These are phyloP conservation scores for Blumeria graminis DNA, from an alignment of 2,329 filamentous ascomycete species.

Conservation along the genomic window DNA sequence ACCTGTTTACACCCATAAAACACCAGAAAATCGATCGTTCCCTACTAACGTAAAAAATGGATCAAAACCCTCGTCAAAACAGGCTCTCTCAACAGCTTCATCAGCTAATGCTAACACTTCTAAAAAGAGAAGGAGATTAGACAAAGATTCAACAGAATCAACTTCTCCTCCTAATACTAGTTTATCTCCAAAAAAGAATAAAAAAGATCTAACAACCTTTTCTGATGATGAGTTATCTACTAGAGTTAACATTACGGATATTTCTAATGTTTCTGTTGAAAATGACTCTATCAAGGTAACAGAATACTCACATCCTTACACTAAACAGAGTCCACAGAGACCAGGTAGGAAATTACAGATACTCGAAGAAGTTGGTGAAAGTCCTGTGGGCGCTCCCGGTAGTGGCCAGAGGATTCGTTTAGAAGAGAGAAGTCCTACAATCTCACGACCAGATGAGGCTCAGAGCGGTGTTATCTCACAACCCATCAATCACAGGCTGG, in stretches of 20 bases:
- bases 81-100: slow-evolving; percentile 1
- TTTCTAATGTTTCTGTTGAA: background rate
- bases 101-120: slow-evolving; percentile 15
- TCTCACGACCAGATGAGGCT: slow-evolving; percentile 5
- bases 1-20: slow-evolving; percentile 1
- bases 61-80: background rate
- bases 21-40: slow-evolving; percentile 4
- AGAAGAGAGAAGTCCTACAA: slow-evolving; percentile 10
- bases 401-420: slow-evolving; percentile 28
- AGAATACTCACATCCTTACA: background rate
- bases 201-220: slow-evolving; percentile 10
- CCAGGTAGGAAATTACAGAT: background rate
- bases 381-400: slow-evolving; percentile 28
- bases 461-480: slow-evolving; percentile 3
- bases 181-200: slow-evolving; percentile 8
- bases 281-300: background rate
- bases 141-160: slow-evolving; percentile 7
- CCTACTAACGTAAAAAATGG: slow-evolving; percentile 1
- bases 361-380: slow-evolving; percentile 26
- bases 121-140: slow-evolving; percentile 13
- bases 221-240: background rate
- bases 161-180: slow-evolving; percentile 10
- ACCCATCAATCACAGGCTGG: slow-evolving; percentile 4
- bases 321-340: background rate
- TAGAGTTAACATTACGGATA: slow-evolving; percentile 1